Evolutionary conservation across 169 alveolate species (phyloP), one percentile per base, ranked within the genome.

Genomic region (Babesia gibsoni): DNA sequence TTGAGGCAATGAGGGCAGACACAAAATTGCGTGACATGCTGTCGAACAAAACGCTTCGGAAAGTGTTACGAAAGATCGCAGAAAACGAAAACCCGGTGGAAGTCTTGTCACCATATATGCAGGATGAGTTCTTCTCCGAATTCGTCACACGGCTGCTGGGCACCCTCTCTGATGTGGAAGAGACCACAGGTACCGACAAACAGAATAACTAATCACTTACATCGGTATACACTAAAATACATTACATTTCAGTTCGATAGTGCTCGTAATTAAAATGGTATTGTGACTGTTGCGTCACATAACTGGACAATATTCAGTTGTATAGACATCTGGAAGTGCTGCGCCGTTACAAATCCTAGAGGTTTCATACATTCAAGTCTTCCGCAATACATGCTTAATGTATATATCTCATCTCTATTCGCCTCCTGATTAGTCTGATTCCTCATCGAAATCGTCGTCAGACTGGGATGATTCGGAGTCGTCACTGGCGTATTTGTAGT

Each of bases 91-190:
- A 69, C 41, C 81, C 81, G 16, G 12, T 10, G 0, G 7, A 48
- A 6, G 53, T 39, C 5, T 39, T 52, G 43, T 39, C 73, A 14
- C 72, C 54, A 6, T 69, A 56, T 69, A 59, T 69, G 73, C 58
- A 23, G 20, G 81, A 69, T 36, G 73, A 53, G 25, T 56, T 36
- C 22, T 69, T 69, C 22, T 1, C 64, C 29, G 73, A 46, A 8
- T 69, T 69, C 33, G 70, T 69, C 8, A 69, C 43, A 8, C 58
- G 42, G 22, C 64, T 52, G 20, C 56, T 69, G 25, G 63, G 37
- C 54, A 36, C 56, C 16, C 52, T 66, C 37, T 29, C 16, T 22
- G 41, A 20, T 18, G 64, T 36, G 9, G 41, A 58, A 9, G 54
- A 33, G 36, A 33, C 68, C 9, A n/a, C 52, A 20, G 52, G 12